These are phyloP conservation scores for Aspergillus ibericus DNA, from an alignment of 2,329 filamentous ascomycete genomes.

Conservation along the genomic window DNA sequence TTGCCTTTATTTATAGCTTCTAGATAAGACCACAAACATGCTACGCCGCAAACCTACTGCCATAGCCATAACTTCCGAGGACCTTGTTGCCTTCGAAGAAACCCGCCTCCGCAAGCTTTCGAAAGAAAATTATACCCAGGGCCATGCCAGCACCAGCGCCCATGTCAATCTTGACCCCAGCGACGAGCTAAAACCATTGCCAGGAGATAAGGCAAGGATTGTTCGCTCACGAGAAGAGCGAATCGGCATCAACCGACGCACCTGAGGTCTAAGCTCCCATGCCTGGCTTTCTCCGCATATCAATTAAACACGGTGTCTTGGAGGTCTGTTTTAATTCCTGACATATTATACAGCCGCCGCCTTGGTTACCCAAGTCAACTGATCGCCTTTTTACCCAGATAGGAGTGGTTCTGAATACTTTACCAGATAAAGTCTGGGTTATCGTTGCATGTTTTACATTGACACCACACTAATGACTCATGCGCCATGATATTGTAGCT, in stretches of 20 bases:
- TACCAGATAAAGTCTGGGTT: too few species aligned
- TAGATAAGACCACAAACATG: constrained; percentile 34
- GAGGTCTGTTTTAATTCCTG: background rate
- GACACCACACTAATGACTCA: too few species aligned
- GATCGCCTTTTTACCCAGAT: too few species aligned
- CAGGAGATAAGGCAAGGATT: constrained; percentile 50
- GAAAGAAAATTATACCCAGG: constrained; percentile 28
- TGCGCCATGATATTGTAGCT: too few species aligned
- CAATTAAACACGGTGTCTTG: background rate
- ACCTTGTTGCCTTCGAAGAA: constrained; percentile 50
- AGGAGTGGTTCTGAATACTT: too few species aligned
- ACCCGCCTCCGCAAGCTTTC: constrained; percentile 32
- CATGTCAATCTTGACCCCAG: constrained; percentile 45
- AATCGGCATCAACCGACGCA: constrained; percentile 39
- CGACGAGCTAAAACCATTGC: constrained; percentile 52
- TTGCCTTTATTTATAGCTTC: background rate
- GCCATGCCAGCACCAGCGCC: constrained; percentile 21
- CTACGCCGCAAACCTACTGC: constrained; percentile 53
- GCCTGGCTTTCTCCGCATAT: background rate
- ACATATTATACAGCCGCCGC: too few species aligned
- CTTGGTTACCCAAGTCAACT: too few species aligned
- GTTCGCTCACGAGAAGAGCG: constrained; percentile 48
- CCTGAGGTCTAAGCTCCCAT: background rate
- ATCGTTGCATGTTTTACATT: too few species aligned
- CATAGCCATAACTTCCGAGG: constrained; percentile 51